A percentile compares a stretch with the other conserved stretches of the same genome.
These are phyloP conservation scores for grape (Vitis vinifera) DNA, from an alignment of 164 flowering plant genomes.

Conservation along the genomic window ASM3070453v1 NC_081813.1:9636501-9637000, in stretches of 20 bases:
- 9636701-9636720: constrained; percentile 66
- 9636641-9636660: constrained; percentile 49
- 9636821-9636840: constrained; percentile 71
- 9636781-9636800: constrained; percentile 56
- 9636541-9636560: constrained; percentile 39
- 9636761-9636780: constrained; percentile 55
- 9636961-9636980: constrained; percentile 35
- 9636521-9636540: constrained; percentile 50
- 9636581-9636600: constrained; percentile 58
- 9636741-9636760: constrained; percentile 64
- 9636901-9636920: constrained; percentile 49
- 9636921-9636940: constrained; percentile 41
- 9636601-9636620: constrained; percentile 37
- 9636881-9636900: constrained; percentile 67
- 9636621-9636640: constrained; percentile 47
- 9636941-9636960: constrained; percentile 21
- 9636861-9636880: constrained; percentile 55
- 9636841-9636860: constrained; percentile 58
- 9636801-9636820: constrained; percentile 68
- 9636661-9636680: constrained; percentile 63
- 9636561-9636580: constrained; percentile 47
- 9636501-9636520: constrained; percentile 37
- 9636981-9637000: constrained; percentile 31
- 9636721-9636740: constrained; percentile 67
- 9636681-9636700: constrained; percentile 56